Conservation (phyloP, 805 yeast genomes). For the Yarrowia sp. region DNA sequence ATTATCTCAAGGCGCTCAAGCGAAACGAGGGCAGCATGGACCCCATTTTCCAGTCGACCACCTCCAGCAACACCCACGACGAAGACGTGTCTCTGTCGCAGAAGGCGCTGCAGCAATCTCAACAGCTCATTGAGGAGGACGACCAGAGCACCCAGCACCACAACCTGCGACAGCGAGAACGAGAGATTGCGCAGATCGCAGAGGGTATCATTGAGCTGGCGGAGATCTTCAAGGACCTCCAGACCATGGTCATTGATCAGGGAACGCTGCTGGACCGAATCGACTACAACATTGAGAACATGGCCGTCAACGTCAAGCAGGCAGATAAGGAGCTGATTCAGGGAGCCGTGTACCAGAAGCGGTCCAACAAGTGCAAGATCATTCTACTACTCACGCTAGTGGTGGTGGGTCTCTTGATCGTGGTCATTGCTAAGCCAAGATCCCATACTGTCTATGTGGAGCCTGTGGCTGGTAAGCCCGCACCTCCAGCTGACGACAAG, state of each 20-base stretch:
- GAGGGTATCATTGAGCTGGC: constrained; percentile 92
- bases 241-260: constrained; percentile 87
- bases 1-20: constrained; percentile 71
- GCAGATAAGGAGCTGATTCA: constrained; percentile 75
- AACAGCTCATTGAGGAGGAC: constrained; percentile 21
- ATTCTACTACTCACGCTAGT: constrained; percentile 70
- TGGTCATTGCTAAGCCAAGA: constrained; percentile 59
- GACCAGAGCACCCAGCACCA: constrained; percentile 41
- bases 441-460: constrained; percentile 28
- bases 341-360: constrained; percentile 79
- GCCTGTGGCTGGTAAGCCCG: constrained; percentile 3
- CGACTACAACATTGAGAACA: constrained; percentile 82
- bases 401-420: constrained; percentile 66
- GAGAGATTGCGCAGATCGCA: constrained; percentile 86
- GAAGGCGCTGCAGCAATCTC: constrained; percentile 39
- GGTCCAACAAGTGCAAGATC: constrained; percentile 87
- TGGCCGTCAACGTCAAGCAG: constrained; percentile 69
- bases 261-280: constrained; percentile 92
- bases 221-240: constrained; percentile 90
- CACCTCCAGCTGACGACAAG: background rate
- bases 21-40: constrained; percentile 61
- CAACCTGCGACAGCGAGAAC: constrained; percentile 69
- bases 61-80: constrained; percentile 29
- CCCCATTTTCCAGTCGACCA: constrained; percentile 22
- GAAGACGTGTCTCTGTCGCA: constrained; percentile 40